phyloP scores from a whole-genome alignment of 2,329 filamentous ascomycete genomes.

The Pezicula neosporulosa region DNA sequence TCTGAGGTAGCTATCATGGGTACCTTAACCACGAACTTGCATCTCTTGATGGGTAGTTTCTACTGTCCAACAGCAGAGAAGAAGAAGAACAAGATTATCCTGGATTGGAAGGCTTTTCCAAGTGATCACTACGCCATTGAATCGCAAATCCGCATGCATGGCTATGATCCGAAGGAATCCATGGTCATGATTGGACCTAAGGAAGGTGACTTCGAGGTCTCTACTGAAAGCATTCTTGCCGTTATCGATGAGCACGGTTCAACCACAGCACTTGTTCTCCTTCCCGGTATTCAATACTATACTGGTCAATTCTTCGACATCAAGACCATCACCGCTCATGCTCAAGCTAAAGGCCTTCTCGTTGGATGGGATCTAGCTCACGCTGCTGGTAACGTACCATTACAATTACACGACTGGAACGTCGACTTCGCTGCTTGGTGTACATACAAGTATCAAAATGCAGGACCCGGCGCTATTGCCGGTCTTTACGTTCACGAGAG shows the following conservation, averaged over 20 bases:
- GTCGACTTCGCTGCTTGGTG: slow-evolving; percentile 94
- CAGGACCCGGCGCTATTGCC: slow-evolving; percentile 77
- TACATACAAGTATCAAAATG: slow-evolving; percentile 92
- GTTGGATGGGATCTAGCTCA: slow-evolving; percentile 90
- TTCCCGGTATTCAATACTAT: slow-evolving; percentile 90
- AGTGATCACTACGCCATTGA: slow-evolving; percentile 85
- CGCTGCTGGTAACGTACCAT: slow-evolving; percentile 77
- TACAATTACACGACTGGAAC: slow-evolving; percentile 81
- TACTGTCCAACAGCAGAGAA: slow-evolving; percentile 57
- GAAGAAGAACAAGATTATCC: slow-evolving; percentile 62
- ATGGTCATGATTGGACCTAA: slow-evolving; percentile 73
- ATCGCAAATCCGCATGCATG: slow-evolving; percentile 73
- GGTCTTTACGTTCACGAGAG: slow-evolving; percentile 77
- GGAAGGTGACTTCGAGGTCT: slow-evolving; percentile 53
- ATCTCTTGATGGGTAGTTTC: slow-evolving; percentile 68
- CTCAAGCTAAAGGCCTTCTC: slow-evolving; percentile 65
- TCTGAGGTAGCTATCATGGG: slow-evolving; percentile 86
- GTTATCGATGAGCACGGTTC: slow-evolving; percentile 73
- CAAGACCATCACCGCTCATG: slow-evolving; percentile 71
- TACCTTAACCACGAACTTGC: slow-evolving; percentile 70
- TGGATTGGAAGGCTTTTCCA: slow-evolving; percentile 82
- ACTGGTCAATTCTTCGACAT: slow-evolving; percentile 89
- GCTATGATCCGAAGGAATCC: slow-evolving; percentile 57
- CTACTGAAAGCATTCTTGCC: slow-evolving; percentile 67
- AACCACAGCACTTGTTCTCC: slow-evolving; percentile 70